These are phyloP conservation scores for Lavandula angustifolia DNA, from an alignment of 257 asterid genomes.

Conservation along the genomic window DNA sequence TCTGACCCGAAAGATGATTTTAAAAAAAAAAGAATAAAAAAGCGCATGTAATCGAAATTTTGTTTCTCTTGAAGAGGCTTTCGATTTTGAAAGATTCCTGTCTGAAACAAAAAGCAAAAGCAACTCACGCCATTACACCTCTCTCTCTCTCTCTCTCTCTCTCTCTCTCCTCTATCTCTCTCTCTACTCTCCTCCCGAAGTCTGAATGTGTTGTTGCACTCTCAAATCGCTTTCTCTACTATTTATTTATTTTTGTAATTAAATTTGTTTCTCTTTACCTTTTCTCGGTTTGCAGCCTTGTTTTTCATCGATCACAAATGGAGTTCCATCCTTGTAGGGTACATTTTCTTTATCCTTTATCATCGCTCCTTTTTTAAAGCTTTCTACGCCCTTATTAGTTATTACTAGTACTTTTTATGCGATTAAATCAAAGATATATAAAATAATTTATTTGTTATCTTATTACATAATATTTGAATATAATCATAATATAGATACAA, in stretches of 20 bases:
- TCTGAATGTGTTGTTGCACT: slow-evolving; percentile 31
- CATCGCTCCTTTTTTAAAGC: not conserved
- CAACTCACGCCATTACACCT: slow-evolving; percentile 51
- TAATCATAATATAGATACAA: too few species aligned
- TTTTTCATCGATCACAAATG: too few species aligned
- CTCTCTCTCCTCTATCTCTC: slow-evolving; percentile 30
- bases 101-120: slow-evolving; percentile 69
- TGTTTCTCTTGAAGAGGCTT: slow-evolving; percentile 33
- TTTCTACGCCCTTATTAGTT: not conserved
- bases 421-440: too few species aligned
- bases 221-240: slow-evolving; percentile 62
- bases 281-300: slow-evolving; percentile 8
- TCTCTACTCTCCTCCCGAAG: slow-evolving; percentile 28
- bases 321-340: slow-evolving; percentile 39
- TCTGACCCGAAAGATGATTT: too few species aligned
- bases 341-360: slow-evolving; percentile 5
- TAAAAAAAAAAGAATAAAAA: not conserved
- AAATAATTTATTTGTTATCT: too few species aligned
- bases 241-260: slow-evolving; percentile 1
- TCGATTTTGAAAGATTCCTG: slow-evolving; percentile 73
- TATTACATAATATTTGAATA: too few species aligned
- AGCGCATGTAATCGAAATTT: not conserved
- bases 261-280: slow-evolving; percentile 31
- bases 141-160: slow-evolving; percentile 19
- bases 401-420: slow-evolving; percentile 1